phyloP scores from a whole-genome alignment of 495 filamentous ascomycete genomes.

The Aspergillus mulundensis region DNA sequence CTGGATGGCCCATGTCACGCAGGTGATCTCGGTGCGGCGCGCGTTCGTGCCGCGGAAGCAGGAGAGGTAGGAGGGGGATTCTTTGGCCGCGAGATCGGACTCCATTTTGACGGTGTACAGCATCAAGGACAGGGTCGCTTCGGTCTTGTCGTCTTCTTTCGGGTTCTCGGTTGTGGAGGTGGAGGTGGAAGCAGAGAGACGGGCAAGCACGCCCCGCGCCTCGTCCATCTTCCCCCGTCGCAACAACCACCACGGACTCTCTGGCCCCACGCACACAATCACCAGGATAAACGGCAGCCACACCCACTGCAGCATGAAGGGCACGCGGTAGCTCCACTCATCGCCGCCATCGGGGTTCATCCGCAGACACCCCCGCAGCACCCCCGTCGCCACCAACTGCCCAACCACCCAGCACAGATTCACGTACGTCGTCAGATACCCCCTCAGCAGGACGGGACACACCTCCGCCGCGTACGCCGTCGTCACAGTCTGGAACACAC shows the following conservation, averaged over 20 bases:
- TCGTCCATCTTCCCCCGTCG: conserved; percentile 56
- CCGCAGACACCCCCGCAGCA: conserved; percentile 53
- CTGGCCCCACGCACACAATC: conserved; percentile 60
- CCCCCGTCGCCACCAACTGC: conserved; percentile 62
- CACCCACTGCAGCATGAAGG: conserved; percentile 69
- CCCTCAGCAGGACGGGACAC: conserved; percentile 61
- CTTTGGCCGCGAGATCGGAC: background rate
- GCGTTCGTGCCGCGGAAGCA: conserved; percentile 3
- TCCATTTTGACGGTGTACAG: conserved; percentile 4
- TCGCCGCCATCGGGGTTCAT: conserved; percentile 18
- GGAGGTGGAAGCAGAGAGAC: conserved; percentile 28
- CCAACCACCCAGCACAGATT: conserved; percentile 74
- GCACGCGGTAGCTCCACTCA: conserved; percentile 57
- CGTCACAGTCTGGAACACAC: conserved; percentile 67
- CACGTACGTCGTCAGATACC: conserved; percentile 67
- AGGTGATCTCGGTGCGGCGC: conserved; percentile 11
- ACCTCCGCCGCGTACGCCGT: conserved; percentile 72
- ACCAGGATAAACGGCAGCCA: conserved; percentile 66
- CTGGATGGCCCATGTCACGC: conserved; percentile 11
- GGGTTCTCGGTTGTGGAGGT: conserved; percentile 31
- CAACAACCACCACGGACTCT: conserved; percentile 73
- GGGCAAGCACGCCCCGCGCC: conserved; percentile 55
- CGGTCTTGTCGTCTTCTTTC: conserved; percentile 51
- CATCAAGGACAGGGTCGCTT: conserved; percentile 70
- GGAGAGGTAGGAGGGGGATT: background rate